Base-by-base conservation (phyloP, 768 basidiomycete genomes). In the Guyanaporus albipodus region DNA sequence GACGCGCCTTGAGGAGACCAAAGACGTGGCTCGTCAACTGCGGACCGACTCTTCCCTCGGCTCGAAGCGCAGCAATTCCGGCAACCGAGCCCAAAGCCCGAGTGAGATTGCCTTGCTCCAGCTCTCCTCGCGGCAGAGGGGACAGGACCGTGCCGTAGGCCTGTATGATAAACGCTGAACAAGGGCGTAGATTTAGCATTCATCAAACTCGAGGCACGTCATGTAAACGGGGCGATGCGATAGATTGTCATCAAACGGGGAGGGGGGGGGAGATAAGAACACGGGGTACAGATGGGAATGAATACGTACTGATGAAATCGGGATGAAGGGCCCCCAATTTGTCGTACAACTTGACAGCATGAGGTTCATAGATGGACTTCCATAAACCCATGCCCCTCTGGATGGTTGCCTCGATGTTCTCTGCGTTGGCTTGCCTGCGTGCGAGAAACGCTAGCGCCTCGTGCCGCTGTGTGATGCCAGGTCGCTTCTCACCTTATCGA, bases 301-400 rank as follows among this genome's bases (percentile, higher is more conserved):
- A 57, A 50, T 60, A 81, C 88, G 73, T 68, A 91, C 89, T 75
- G 67, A 92, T 91, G 73, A 95, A 89, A 75, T 95, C 92, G 50
- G 92, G 92, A 68, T 95, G 92, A 72, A 91, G 89, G 46, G 79
- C 77, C 63, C 77, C 83, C 53, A 95, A 76, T 73, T 92, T 95
- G 72, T 82, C 73, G 69, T 90, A 79, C 62, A 95, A 80, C 71
- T 94, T 95, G 73, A 81, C 82, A 62, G 83, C 85, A 73, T 91
- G 87, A 64, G 91, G 91, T 66, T 80, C 73, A 67, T 95, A 95
- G 68, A 95, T 91, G 44, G 82, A 79, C 66, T 85, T 74, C 90
- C 92, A 95, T 53, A 95, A 74, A 39, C 67, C 72, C 61, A 67
- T 76, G 36, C 90, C 90, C 60, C 86, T 81, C 60, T 72, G 70